These are phyloP conservation scores for Anaeromyces robustus DNA, from an alignment of 192 early-diverging fungal species.

Conservation along the genomic window DNA sequence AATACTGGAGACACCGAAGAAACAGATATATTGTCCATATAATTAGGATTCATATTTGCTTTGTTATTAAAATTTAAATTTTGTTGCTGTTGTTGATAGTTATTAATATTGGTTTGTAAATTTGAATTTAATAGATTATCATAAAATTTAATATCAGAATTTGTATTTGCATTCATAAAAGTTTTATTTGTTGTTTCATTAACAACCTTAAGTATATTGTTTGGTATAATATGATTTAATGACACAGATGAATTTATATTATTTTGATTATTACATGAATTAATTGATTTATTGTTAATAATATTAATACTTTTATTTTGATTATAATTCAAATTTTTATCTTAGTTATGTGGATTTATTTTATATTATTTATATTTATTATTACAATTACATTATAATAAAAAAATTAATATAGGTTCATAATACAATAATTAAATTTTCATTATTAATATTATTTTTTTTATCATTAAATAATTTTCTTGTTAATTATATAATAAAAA, in stretches of 20 bases:
- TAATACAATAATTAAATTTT: too few relatives aligned
- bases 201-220: neutral
- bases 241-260: neutral
- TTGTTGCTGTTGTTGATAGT: neutral
- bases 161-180: neutral
- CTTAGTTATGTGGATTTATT: neutral
- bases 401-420: too few relatives aligned
- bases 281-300: neutral
- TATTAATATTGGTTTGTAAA: neutral
- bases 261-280: neutral
- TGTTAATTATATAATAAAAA: too few relatives aligned
- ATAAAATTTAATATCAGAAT: neutral
- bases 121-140: neutral
- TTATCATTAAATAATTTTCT: too few relatives aligned
- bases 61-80: neutral
- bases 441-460: too few relatives aligned
- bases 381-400: too few relatives aligned
- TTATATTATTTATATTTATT: too few relatives aligned
- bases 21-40: neutral
- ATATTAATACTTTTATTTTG: too few relatives aligned
- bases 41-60: neutral
- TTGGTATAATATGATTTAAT: neutral
- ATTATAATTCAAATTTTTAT: neutral
- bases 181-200: neutral
- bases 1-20: neutral